Base-by-base conservation (phyloP, 2,329 filamentous ascomycete genomes). In the Pseudogymnoascus sp. region DNA sequence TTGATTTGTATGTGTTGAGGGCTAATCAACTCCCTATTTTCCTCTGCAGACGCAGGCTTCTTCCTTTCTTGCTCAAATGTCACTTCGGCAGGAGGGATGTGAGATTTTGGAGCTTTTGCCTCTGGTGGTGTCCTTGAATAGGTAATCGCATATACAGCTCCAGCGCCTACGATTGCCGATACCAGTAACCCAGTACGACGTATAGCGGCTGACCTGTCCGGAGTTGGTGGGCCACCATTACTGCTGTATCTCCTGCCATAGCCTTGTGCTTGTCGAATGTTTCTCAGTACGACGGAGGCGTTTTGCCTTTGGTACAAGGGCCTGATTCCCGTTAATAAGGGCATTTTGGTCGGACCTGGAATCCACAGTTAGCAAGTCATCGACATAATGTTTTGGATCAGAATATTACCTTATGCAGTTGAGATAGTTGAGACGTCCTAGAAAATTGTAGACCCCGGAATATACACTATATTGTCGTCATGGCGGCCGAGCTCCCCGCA, bases 1-100 rank as follows among this genome's bases (percentile, higher is more conserved):
- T 90, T 91, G 64, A 96, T 89, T 77, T 97, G 93, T 5, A 91
- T 78, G 76, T 96, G 91, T 73, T 96, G 91, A 10, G 89, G 90
- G 72, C 89, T 93, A 69, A 96, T 85, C 63, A 89, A 76, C 62
- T 92, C 89, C 63, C 89, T 78, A 66, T 88, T 87, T 67, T 91
- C 88, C 74, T 93, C 90, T 67, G 85, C 85, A 6, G 85, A 87
- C 1, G 77, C 74, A 24, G 81, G 78, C 65, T 81, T 79, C 66
- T 78, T 79, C 62, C 86, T 81, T 24, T 84, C 76, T 72, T 87
- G 82, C 75, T 96, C 90, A 66, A 91, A 89, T 64, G 84, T 78
- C 41, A 91, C 71, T 61, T 87, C 81, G 0, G 83, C 82, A 69
- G 66, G 69, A 22, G 68, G 63, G n/a, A 60, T 41, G 11, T 56